A percentile compares a stretch with the other conserved stretches of the same genome.
These are phyloP conservation scores for Ormosia semicastrata DNA, from an alignment of 306 rosid genomes.

Conservation along the genomic window DNA sequence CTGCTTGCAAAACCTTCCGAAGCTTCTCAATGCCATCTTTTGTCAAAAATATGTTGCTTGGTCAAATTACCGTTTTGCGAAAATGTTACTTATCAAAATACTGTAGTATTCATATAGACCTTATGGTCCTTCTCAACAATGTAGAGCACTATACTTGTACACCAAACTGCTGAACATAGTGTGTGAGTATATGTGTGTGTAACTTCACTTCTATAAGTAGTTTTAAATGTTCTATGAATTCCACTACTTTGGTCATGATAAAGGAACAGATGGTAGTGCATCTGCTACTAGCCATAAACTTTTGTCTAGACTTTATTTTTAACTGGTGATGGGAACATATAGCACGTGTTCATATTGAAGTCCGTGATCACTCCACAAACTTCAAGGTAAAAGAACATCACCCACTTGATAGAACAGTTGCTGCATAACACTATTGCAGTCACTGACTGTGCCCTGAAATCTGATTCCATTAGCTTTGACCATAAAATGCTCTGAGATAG, in stretches of 20 bases:
- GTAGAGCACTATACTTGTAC: not conserved
- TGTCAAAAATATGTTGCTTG: not conserved
- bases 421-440: slow-evolving; percentile 69
- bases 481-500: slow-evolving; percentile 73
- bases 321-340: not conserved
- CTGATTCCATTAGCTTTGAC: slow-evolving; percentile 79
- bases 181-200: not conserved
- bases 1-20: not conserved
- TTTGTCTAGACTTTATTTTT: not conserved
- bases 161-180: not conserved
- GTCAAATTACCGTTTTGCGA: not conserved
- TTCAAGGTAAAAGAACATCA: slow-evolving; percentile 2
- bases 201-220: not conserved
- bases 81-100: not conserved
- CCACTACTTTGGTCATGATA: not conserved
- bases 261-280: not conserved
- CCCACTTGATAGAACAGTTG: slow-evolving; percentile 59
- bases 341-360: not conserved
- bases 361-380: not conserved
- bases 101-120: not conserved
- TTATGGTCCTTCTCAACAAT: not conserved
- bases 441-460: slow-evolving; percentile 65
- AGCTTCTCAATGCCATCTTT: not conserved
- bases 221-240: not conserved
- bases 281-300: not conserved